Conservation (phyloP, 2,329 filamentous ascomycete genomes). For the Magnaporthiopsis rhizophila region DNA sequence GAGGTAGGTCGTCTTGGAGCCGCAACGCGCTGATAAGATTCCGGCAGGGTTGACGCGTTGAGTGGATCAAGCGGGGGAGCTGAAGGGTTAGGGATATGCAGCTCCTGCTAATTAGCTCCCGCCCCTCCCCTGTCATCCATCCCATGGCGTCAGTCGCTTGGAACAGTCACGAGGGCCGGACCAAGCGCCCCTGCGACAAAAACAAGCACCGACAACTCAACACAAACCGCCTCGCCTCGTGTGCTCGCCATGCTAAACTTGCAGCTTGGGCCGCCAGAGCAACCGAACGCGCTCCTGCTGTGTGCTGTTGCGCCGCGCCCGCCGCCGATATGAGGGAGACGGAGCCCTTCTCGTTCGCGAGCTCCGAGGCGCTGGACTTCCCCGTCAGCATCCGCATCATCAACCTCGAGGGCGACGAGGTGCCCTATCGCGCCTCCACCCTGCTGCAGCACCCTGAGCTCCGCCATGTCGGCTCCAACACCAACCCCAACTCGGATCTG, state of each 20-base stretch:
- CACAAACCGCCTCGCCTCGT: not conserved
- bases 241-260: not conserved
- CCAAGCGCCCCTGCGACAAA: not conserved
- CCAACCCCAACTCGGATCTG: constrained; percentile 73
- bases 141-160: not conserved
- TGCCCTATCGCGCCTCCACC: constrained; percentile 65
- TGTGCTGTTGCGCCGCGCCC: not conserved
- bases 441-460: constrained; percentile 72
- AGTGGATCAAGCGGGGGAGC: not conserved
- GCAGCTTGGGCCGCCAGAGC: not conserved
- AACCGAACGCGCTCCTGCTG: not conserved
- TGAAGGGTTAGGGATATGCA: not conserved
- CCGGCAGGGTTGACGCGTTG: not conserved
- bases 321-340: constrained; percentile 36
- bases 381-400: constrained; percentile 62
- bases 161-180: not conserved
- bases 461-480: constrained; percentile 77
- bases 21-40: not conserved
- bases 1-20: not conserved
- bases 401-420: constrained; percentile 70
- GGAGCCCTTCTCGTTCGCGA: constrained; percentile 95
- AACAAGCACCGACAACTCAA: not conserved
- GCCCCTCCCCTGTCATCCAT: not conserved
- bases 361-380: constrained; percentile 74
- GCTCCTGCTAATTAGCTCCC: not conserved